These are phyloP conservation scores for Lipomyces kockii DNA, from an alignment of 805 yeast species.

Conservation along the genomic window DNA sequence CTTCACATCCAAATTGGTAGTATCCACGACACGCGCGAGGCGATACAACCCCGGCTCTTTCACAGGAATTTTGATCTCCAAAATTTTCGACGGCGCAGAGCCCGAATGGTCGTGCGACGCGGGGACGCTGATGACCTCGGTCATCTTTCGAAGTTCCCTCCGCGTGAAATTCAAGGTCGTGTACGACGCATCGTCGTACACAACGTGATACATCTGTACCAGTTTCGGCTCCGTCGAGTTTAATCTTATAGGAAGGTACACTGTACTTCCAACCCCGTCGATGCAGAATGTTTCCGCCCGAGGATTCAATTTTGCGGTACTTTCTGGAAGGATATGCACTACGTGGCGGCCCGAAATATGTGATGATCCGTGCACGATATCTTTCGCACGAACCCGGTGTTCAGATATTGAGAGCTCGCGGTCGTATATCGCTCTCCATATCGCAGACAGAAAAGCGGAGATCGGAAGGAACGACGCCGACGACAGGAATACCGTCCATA, in stretches of 20 bases:
- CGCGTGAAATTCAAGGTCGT: constrained; percentile 59
- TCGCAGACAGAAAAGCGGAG: constrained; percentile 33
- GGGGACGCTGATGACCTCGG: constrained; percentile 22
- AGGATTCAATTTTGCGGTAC: constrained; percentile 84
- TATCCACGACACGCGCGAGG: constrained; percentile 68
- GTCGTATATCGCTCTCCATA: constrained; percentile 40
- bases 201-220: constrained; percentile 66
- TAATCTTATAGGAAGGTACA: constrained; percentile 71
- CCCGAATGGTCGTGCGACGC: constrained; percentile 20
- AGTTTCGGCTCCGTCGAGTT: constrained; percentile 78
- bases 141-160: constrained; percentile 55
- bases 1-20: constrained; percentile 60
- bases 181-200: constrained; percentile 57
- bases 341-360: constrained; percentile 88
- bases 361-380: constrained; percentile 46
- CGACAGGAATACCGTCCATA: constrained; percentile 55
- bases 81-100: constrained; percentile 22
- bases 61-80: constrained; percentile 67
- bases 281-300: constrained; percentile 66
- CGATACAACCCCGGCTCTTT: constrained; percentile 76
- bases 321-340: constrained; percentile 87
- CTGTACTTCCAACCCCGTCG: constrained; percentile 39
- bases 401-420: constrained; percentile 47
- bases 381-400: constrained; percentile 41
- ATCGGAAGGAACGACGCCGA: constrained; percentile 35